Percentiles rank a stretch among this genome's conserved stretches.
These are phyloP conservation scores for Epichloe uncinata DNA, from an alignment of 2,329 filamentous ascomycete genomes.

Conservation along the genomic window DNA sequence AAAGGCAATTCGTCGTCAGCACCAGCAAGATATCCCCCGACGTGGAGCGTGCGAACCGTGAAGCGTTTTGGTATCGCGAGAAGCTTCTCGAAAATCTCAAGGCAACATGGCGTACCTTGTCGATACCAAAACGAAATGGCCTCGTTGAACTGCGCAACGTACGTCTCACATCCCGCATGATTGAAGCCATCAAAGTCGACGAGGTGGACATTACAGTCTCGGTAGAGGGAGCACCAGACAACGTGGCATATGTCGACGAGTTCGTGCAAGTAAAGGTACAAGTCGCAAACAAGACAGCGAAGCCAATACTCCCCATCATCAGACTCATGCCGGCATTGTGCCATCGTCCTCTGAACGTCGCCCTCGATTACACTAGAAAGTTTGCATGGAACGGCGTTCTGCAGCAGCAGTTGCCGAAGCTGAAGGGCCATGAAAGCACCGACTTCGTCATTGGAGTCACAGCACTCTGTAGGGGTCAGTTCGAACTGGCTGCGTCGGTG, in stretches of 20 bases:
- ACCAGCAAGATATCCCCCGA: slow-evolving; percentile 67
- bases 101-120: slow-evolving; percentile 55
- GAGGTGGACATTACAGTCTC: slow-evolving; percentile 54
- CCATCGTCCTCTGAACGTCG: slow-evolving; percentile 56
- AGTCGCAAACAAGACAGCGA: slow-evolving; percentile 58
- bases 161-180: slow-evolving; percentile 62
- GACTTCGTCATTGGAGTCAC: slow-evolving; percentile 58
- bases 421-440: slow-evolving; percentile 44
- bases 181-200: slow-evolving; percentile 69
- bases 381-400: slow-evolving; percentile 76
- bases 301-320: slow-evolving; percentile 57
- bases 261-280: slow-evolving; percentile 59
- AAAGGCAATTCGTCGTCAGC: slow-evolving; percentile 85
- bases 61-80: slow-evolving; percentile 87
- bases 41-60: slow-evolving; percentile 60
- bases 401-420: slow-evolving; percentile 55
- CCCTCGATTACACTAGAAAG: slow-evolving; percentile 70
- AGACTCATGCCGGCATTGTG: slow-evolving; percentile 66
- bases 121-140: slow-evolving; percentile 42
- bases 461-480: slow-evolving; percentile 65
- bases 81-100: slow-evolving; percentile 58
- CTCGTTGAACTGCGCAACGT: slow-evolving; percentile 65
- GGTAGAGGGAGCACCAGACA: slow-evolving; percentile 11
- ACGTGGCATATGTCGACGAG: slow-evolving; percentile 25
- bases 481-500: slow-evolving; percentile 66